These are phyloP conservation scores for Quercus lobata DNA, from an alignment of 331 rosid species.

Conservation along the genomic window DNA sequence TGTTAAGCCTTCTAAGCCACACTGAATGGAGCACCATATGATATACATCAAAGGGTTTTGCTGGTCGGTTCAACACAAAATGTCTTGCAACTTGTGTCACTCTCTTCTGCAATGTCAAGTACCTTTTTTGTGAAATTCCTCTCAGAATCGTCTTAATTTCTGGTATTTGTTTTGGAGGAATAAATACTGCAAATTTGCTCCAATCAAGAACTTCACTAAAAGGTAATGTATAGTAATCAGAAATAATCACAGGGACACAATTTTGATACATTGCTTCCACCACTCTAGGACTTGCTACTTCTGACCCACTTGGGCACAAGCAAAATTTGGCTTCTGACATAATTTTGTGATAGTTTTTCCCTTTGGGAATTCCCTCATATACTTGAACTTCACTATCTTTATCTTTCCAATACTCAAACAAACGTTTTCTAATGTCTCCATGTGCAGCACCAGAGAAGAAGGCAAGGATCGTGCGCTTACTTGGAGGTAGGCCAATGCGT, in stretches of 20 bases:
- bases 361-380: slow-evolving; percentile 43
- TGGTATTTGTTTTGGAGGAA: slow-evolving; percentile 45
- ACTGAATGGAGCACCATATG: slow-evolving; percentile 86
- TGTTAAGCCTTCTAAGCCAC: slow-evolving; percentile 69
- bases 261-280: slow-evolving; percentile 63
- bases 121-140: slow-evolving; percentile 30
- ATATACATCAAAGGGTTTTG: slow-evolving; percentile 57
- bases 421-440: slow-evolving; percentile 43
- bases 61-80: slow-evolving; percentile 60
- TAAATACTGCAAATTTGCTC: slow-evolving; percentile 55
- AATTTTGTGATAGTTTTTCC: slow-evolving; percentile 28
- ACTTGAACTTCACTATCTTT: slow-evolving; percentile 61
- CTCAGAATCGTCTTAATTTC: slow-evolving; percentile 55
- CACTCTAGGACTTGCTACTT: slow-evolving; percentile 86
- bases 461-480: slow-evolving; percentile 43
- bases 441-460: slow-evolving; percentile 84
- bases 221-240: slow-evolving; percentile 57
- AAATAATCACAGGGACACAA: slow-evolving; percentile 75
- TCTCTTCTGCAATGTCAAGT: slow-evolving; percentile 34
- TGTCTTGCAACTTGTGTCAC: slow-evolving; percentile 55
- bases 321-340: slow-evolving; percentile 67
- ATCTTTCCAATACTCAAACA: slow-evolving; percentile 58
- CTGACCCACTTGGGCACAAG: slow-evolving; percentile 87
- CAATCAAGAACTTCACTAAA: slow-evolving; percentile 84
- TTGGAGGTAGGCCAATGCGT: slow-evolving; percentile 7